Percentiles rank a stretch among this genome's conserved stretches.
These are phyloP conservation scores for Coccomyxa sp. DNA, from an alignment of 139 green algal species.

Conservation along the genomic window DNA sequence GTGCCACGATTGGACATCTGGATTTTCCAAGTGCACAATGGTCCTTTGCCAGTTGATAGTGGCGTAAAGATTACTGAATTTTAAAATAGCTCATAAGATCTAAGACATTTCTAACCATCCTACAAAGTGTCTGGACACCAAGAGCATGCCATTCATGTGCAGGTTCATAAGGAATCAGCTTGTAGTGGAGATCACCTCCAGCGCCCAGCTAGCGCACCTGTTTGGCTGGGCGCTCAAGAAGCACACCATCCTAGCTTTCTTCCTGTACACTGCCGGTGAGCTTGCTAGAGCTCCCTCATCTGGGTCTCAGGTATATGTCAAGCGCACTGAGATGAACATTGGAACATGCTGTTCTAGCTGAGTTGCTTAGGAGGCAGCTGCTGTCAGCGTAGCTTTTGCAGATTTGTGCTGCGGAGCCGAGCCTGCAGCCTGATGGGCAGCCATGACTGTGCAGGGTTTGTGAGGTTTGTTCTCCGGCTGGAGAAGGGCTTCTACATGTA, in stretches of 20 bases:
- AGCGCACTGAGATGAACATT: background rate
- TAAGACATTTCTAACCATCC: background rate
- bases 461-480: slow-evolving; percentile 91
- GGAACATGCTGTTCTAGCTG: background rate
- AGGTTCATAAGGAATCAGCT: slow-evolving; percentile 91
- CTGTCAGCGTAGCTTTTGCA: no score
- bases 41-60: background rate
- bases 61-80: background rate
- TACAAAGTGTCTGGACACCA: background rate
- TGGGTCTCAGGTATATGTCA: background rate
- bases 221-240: slow-evolving; percentile 60
- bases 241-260: slow-evolving; percentile 79
- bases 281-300: background rate
- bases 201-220: slow-evolving; percentile 40
- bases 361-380: background rate
- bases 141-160: background rate
- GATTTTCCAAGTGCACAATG: no score
- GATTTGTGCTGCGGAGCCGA: no score
- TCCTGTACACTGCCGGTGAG: slow-evolving; percentile 72
- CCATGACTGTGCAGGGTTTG: slow-evolving; percentile 59
- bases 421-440: no score
- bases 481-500: slow-evolving; percentile 85
- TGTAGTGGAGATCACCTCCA: slow-evolving; percentile 64
- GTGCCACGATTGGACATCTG: no score
- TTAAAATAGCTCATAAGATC: background rate